A percentile compares a stretch with the other conserved stretches of the same genome.
Evolutionary conservation across 2,329 filamentous ascomycete species (phyloP).

Genomic region (Aspergillus floridensis): DNA sequence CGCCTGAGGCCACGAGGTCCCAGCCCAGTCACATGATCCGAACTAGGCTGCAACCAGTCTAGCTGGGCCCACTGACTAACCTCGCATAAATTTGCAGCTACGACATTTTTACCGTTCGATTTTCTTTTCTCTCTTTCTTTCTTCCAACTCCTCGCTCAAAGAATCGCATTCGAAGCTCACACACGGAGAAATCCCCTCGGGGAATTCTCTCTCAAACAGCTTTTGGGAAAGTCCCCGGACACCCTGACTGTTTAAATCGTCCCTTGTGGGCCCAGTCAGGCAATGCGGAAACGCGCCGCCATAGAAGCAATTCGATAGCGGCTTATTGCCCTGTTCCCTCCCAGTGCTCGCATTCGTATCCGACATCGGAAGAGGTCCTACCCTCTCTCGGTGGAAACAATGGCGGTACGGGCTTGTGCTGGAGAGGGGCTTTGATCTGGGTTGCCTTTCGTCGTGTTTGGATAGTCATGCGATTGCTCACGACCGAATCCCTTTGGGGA

Average conservation of each 20-base stretch:
- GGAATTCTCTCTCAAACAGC: constrained; percentile 53
- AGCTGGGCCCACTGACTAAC: constrained; percentile 23
- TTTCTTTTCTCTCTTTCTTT: constrained; percentile 38
- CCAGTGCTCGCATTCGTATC: constrained; percentile 47
- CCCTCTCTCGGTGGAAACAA: constrained; percentile 34
- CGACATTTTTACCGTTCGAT: constrained; percentile 23
- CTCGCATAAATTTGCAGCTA: constrained; percentile 11
- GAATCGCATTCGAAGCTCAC: constrained; percentile 99
- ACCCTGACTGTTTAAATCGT: constrained; percentile 48
- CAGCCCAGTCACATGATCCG: constrained; percentile 1
- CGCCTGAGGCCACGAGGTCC: neutral
- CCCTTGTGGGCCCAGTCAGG: constrained; percentile 43
- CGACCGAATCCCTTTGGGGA: constrained; percentile 27
- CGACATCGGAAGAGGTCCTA: constrained; percentile 41
- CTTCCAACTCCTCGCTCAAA: constrained; percentile 87
- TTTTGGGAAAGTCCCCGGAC: constrained; percentile 99
- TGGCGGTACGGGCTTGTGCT: constrained; percentile 32
- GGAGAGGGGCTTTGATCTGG: constrained; percentile 46
- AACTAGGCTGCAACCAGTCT: constrained; percentile 14
- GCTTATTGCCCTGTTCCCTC: constrained; percentile 64
- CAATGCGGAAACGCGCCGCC: constrained; percentile 97
- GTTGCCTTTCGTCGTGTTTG: constrained; percentile 82
- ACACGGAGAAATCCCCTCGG: constrained; percentile 65
- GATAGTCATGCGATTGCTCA: constrained; percentile 98
- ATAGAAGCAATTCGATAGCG: constrained; percentile 89